phyloP scores from a whole-genome alignment of 257 asterid genomes.

The Asclepias syriaca region DNA sequence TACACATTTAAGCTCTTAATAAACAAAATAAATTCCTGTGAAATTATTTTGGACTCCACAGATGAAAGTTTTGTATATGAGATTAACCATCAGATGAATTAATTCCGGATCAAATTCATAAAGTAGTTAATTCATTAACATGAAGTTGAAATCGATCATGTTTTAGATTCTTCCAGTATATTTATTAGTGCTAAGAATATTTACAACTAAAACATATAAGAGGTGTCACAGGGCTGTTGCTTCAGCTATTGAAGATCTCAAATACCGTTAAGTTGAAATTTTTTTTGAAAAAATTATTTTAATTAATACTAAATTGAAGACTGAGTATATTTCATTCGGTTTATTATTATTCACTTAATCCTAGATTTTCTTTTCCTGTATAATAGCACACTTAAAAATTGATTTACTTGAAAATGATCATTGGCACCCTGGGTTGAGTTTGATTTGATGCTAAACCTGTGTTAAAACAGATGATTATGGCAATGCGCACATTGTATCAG shows the following conservation, averaged over 20 bases:
- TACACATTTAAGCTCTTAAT: background rate
- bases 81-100: background rate
- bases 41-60: background rate
- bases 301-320: background rate
- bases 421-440: background rate
- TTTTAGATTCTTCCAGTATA: background rate
- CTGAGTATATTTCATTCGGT: background rate
- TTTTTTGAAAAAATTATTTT: background rate
- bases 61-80: background rate
- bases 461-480: slow-evolving; percentile 54
- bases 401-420: background rate
- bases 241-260: background rate
- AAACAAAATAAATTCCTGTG: background rate
- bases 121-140: background rate
- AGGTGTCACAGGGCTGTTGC: background rate
- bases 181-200: background rate
- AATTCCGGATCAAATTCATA: background rate
- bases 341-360: background rate
- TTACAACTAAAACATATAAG: background rate
- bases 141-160: background rate
- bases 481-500: slow-evolving; percentile 79
- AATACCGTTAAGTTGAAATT: background rate
- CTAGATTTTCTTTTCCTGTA: background rate
- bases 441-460: background rate
- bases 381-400: background rate